A percentile compares a stretch with the other conserved stretches of the same genome.
Conservation (phyloP, 2,329 filamentous ascomycete genomes). For the Pleurostoma richardsiae region DNA sequence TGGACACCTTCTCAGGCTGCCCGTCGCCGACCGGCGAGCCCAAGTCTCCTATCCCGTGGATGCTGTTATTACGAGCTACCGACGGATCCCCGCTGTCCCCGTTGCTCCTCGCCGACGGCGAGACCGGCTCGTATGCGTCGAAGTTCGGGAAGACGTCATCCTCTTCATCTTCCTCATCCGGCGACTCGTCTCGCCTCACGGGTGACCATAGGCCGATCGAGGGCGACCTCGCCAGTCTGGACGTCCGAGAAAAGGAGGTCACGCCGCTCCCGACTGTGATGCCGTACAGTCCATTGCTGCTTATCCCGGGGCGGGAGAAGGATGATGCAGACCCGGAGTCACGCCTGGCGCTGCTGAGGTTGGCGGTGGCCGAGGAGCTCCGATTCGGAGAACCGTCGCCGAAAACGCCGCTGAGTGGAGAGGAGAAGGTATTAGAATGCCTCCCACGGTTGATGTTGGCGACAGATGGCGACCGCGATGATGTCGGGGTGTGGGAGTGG, state of each 20-base stretch:
- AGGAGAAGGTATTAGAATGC: constrained; percentile 35
- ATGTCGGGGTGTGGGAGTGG: constrained; percentile 34
- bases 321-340: constrained; percentile 13
- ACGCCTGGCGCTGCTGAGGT: constrained; percentile 26
- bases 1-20: constrained; percentile 19
- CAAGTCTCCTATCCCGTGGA: too few species aligned
- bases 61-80: too few species aligned
- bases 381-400: constrained; percentile 27
- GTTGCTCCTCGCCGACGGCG: too few species aligned
- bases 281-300: constrained; percentile 12
- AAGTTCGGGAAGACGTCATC: constrained; percentile 50
- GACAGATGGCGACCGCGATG: constrained; percentile 23
- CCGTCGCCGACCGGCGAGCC: constrained; percentile 13
- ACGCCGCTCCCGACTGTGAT: constrained; percentile 34
- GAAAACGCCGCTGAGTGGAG: constrained; percentile 14
- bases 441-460: constrained; percentile 31
- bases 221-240: constrained; percentile 27
- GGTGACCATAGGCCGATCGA: constrained; percentile 46
- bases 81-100: too few species aligned
- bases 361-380: constrained; percentile 39
- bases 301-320: too few species aligned
- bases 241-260: constrained; percentile 21
- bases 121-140: constrained; percentile 16
- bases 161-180: constrained; percentile 44
- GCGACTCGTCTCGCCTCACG: constrained; percentile 19